Evolutionary conservation across 179 eudicot species (phyloP), one percentile per base, ranked within the genome.

Genomic region (Beta corolliflora): DNA sequence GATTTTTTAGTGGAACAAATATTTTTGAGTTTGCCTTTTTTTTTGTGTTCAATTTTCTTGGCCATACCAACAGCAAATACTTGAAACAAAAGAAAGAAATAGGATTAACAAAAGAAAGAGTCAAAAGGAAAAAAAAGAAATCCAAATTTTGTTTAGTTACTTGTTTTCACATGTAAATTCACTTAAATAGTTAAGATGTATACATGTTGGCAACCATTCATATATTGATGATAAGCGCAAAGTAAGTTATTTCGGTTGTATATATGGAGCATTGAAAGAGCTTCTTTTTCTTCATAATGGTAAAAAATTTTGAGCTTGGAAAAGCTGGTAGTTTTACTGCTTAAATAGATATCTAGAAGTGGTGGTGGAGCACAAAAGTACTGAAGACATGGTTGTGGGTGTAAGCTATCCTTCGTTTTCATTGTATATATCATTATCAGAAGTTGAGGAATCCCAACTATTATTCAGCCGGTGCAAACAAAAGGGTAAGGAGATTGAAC

Each of bases 161-260:
- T 36, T 36, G 41, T 36, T 36, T 36, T 36, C 41, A 36, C 65
- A 8, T 79, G 68, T 79, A 79, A 79, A 70, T 78, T 78, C 12
- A 29, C 21, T 78, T 29, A 19, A 2, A 54, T 14, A 4, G n/a
- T 15, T 54, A n/a, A 7, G 29, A 7, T 13, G 4, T 76, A 60
- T 16, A 78, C 65, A 61, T 14, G 4, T 65, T 79, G 55, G 18
- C 29, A 18, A 76, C n/a, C 19, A 18, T 58, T 41, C 59, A 41
- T 76, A 19, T 19, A 44, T 41, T 59, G 10, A 59, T 76, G 59
- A 41, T 41, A 60, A 9, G 68, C 68, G 29, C 11, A 18, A 41
- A 58, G 53, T 16, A 73, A 50, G 4, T 73, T 44, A 6, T 9
- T 44, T 45, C 5, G 44, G 7, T 66, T 29, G 44, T 1, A 69